Base-by-base conservation (phyloP, 768 basidiomycete genomes). In the Boletus subparvulus region DNA sequence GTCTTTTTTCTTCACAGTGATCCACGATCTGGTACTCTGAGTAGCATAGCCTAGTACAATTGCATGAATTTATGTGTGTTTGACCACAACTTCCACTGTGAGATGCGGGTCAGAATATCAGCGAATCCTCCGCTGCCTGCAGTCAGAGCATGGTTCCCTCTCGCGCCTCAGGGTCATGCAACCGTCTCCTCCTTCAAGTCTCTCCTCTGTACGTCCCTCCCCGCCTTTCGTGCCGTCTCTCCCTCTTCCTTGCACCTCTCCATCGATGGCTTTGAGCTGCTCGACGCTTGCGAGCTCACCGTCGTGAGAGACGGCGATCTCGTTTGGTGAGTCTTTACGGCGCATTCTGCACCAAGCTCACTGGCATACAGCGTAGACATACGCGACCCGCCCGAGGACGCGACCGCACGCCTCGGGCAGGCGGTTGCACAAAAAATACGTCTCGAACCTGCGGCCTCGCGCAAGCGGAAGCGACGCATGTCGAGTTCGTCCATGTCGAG, bases 81-180 rank as follows among this genome's bases (percentile, higher is more conserved):
- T 26, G 3, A 26, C 26, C 3, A 26, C 26, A 26, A 26, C 26
- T 3, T 26, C 26, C 26, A 26, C 26, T 26, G 26, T 26, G 26
- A 26, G 26, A 61, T 85, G 83, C 78, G 84, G 12, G 66, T 85
- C 48, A 77, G 78, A 60, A 71, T 86, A 52, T 80, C 79, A 54
- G 76, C 80, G 0, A 64, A 65, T 6, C 62, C 73, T 33, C 83
- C 83, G 36, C 72, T 86, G 14, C 79, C 80, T 2, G 72, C 67
- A 24, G 57, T 82, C 14, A 81, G 78, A 56, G 81, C 77, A 6
- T 86, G 84, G 84, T 82, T 82, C 19, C 73, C 77, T 30, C 70
- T 75, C 40, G 28, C 35, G 3, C n/a, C 32, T 4, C 47, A 54
- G 17, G 49, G 26, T 4, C 35, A n/a, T 13, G 45, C 28, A 6